These are phyloP conservation scores for Corinectria fuckeliana DNA, from an alignment of 2,329 filamentous ascomycete genomes.

Conservation along the genomic window DNA sequence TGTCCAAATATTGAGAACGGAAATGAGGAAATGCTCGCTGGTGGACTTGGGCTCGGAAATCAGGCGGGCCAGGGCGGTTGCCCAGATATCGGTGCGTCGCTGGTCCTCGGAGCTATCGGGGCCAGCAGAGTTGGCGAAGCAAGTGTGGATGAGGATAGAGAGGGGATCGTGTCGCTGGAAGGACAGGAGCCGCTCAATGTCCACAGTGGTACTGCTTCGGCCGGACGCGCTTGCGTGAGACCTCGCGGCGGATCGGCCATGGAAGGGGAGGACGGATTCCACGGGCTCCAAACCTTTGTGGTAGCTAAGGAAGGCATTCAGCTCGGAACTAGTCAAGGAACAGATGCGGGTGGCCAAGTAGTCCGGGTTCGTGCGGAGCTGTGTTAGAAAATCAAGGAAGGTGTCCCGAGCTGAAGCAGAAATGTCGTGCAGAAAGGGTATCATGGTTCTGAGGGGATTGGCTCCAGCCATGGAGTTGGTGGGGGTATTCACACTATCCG, in stretches of 20 bases:
- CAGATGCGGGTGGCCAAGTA: constrained; percentile 86
- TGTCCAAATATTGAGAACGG: constrained; percentile 87
- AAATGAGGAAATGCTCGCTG: constrained; percentile 80
- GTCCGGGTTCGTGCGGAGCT: constrained; percentile 84
- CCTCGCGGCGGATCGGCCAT: constrained; percentile 58
- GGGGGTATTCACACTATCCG: constrained; percentile 58
- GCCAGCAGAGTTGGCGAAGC: constrained; percentile 85
- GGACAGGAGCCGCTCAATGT: constrained; percentile 83
- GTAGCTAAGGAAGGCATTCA: constrained; percentile 78
- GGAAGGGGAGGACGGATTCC: constrained; percentile 81
- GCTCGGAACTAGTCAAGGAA: constrained; percentile 75
- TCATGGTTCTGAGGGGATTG: constrained; percentile 48
- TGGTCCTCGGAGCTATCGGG: constrained; percentile 82
- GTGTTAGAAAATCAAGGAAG: constrained; percentile 79
- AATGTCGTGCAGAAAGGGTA: constrained; percentile 74
- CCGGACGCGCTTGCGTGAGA: constrained; percentile 54
- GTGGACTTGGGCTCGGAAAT: constrained; percentile 79
- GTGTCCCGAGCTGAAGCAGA: constrained; percentile 76
- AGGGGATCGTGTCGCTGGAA: constrained; percentile 90
- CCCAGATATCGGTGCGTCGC: constrained; percentile 84
- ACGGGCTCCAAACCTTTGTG: constrained; percentile 81
- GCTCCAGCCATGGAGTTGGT: constrained; percentile 49
- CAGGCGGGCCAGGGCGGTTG: constrained; percentile 82
- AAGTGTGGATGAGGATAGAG: constrained; percentile 83
- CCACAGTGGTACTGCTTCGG: constrained; percentile 56